These are phyloP conservation scores for Neurospora sp. DNA, from an alignment of 495 filamentous ascomycete species.

Conservation along the genomic window DNA sequence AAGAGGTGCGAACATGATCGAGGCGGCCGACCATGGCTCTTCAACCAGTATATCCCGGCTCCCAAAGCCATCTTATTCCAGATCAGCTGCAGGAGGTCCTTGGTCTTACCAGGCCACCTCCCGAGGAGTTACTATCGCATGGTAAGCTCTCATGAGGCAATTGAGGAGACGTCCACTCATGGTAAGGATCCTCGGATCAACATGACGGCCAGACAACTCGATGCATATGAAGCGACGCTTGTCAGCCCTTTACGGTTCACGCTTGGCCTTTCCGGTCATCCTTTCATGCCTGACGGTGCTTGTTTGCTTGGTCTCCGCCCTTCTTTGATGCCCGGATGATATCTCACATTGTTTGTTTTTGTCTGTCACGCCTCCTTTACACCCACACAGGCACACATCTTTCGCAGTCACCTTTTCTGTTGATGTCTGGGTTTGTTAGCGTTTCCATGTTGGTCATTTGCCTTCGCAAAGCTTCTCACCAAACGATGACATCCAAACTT, in stretches of 20 bases:
- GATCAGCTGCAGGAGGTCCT: too few species aligned
- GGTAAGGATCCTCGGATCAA: too few species aligned
- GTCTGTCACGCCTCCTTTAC: background rate
- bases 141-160: too few species aligned
- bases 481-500: background rate
- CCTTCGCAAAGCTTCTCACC: background rate
- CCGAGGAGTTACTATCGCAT: too few species aligned
- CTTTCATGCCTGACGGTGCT: background rate
- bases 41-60: too few species aligned
- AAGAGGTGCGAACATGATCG: too few species aligned
- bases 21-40: too few species aligned
- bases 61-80: too few species aligned
- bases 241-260: background rate
- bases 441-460: background rate
- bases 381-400: background rate
- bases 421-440: background rate
- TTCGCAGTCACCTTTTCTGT: background rate
- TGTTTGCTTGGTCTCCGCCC: background rate
- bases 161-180: too few species aligned
- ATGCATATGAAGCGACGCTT: too few species aligned
- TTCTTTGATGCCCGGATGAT: background rate
- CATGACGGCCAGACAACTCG: too few species aligned
- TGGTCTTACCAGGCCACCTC: too few species aligned
- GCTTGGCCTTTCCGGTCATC: background rate
- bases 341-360: background rate